Evolutionary conservation across 768 basidiomycete genomes (phyloP).

Genomic region (Leucogyrophana mollusca): DNA sequence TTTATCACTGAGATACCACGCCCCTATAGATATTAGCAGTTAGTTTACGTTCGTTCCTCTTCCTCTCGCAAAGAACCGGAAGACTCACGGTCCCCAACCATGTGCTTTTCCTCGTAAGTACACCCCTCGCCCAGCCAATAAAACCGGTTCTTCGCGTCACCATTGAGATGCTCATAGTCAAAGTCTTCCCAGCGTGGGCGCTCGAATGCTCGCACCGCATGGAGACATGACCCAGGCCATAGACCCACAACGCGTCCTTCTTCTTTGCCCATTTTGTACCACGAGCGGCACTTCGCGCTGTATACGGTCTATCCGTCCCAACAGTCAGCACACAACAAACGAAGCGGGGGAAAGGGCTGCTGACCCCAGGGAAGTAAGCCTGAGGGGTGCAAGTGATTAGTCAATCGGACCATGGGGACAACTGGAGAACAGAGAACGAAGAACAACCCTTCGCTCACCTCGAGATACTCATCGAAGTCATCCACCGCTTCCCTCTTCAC

Average conservation of each 20-base stretch:
- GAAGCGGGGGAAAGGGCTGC: slow-evolving; percentile 6
- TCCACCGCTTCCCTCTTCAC: slow-evolving; percentile 56
- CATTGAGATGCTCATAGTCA: slow-evolving; percentile 46
- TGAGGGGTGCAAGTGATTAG: slow-evolving; percentile 15
- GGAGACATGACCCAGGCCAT: slow-evolving; percentile 60
- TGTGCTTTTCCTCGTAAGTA: slow-evolving; percentile 48
- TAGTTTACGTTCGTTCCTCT: not conserved
- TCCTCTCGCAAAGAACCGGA: not conserved
- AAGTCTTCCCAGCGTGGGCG: slow-evolving; percentile 69
- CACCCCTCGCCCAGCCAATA: slow-evolving; percentile 64
- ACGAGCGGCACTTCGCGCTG: slow-evolving; percentile 55
- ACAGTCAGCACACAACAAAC: not conserved
- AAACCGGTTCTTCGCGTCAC: slow-evolving; percentile 43
- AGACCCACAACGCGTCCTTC: slow-evolving; percentile 57
- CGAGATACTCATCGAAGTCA: slow-evolving; percentile 61
- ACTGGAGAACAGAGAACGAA: not conserved
- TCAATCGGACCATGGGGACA: not conserved
- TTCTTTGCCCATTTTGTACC: slow-evolving; percentile 63
- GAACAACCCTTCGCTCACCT: slow-evolving; percentile 34
- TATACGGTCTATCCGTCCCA: slow-evolving; percentile 47
- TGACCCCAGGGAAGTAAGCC: slow-evolving; percentile 47
- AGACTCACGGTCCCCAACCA: slow-evolving; percentile 34
- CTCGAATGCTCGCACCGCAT: slow-evolving; percentile 45
- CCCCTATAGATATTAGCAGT: slow-evolving; percentile 28
- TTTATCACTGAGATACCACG: slow-evolving; percentile 43